phyloP scores from a whole-genome alignment of 106 monocot genomes.

The Xerophyta viscosa region DNA sequence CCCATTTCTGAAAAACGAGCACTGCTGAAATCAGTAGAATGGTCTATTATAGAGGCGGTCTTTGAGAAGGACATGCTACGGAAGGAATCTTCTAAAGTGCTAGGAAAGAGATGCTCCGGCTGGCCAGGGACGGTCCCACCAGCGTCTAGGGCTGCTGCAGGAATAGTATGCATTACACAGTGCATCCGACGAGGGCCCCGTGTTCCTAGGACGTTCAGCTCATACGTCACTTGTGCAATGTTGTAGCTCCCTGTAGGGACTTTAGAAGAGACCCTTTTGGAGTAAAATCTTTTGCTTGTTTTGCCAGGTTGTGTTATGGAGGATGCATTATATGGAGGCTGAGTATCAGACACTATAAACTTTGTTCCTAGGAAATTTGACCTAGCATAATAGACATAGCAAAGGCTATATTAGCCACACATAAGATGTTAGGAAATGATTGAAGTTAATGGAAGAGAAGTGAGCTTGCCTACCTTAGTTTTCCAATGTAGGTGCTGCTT shows the following conservation, averaged over 20 bases:
- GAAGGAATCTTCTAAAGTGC: constrained; percentile 39
- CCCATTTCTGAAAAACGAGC: constrained; percentile 29
- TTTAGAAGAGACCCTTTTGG: constrained; percentile 35
- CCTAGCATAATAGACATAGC: constrained; percentile 13
- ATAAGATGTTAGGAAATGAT: not conserved
- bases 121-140: constrained; percentile 44
- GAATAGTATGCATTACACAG: constrained; percentile 42
- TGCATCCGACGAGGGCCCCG: constrained; percentile 43
- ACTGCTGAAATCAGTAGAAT: constrained; percentile 33
- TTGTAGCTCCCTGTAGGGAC: constrained; percentile 31
- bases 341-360: constrained; percentile 38
- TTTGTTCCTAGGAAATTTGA: constrained; percentile 65
- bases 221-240: constrained; percentile 36
- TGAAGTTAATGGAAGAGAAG: too few relatives aligned
- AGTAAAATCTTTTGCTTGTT: constrained; percentile 30
- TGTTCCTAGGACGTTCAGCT: constrained; percentile 42
- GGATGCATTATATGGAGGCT: constrained; percentile 25
- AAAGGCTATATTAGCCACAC: not conserved
- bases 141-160: constrained; percentile 38
- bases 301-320: constrained; percentile 17
- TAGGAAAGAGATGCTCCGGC: constrained; percentile 20
- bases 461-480: constrained; percentile 34
- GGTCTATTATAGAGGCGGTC: constrained; percentile 27
- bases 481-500: constrained; percentile 54
- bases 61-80: constrained; percentile 25